Base-by-base conservation (phyloP, 176 grass and related monocot genomes). In the Miscanthus lutarioriparius region DNA sequence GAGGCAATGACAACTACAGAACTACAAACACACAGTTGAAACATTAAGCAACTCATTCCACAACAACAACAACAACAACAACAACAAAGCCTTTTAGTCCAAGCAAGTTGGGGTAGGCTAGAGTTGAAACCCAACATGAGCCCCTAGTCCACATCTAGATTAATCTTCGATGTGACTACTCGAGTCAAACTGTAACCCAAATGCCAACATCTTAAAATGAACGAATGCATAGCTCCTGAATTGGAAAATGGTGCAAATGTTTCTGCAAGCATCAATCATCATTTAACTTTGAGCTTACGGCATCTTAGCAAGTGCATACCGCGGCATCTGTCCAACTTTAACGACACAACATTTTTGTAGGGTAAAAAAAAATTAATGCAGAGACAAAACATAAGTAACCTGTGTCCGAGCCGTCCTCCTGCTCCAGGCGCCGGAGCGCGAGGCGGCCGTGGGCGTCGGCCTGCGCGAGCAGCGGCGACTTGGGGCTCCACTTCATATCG, bases 401-500 rank as follows among this genome's bases (percentile, higher is more conserved):
- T 81, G 70, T 23, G 11, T 95, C 59, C 8, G 51, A 85, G 39
- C 71, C 37, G 4, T 74, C 74, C 4, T 86, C 84, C 48, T 87
- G 84, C 80, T 90, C 76, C 37, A 99, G 76, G 26, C 81, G 76
- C 17, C 87, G 75, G 66, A 99, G 70, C 79, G 39, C 67, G 33
- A 99, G 79, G 38, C 79, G 82, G 23, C 96, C 93, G 78, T 94
- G 86, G n/a, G 96, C 86, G 76, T 95, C 93, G 62, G 91, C 96
- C 87, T 90, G 93, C 74, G 91, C 93, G 44, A 98, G 91, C 68
- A 92, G 79, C 12, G 93, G 93, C 36, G 70, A 84, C 49, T 16
- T 39, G 30, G 93, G 91, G 59, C 74, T 94, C 96, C 96, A 98
- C 80, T 98, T 96, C 71, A 95, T 90, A 45, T 98, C 96, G 67